phyloP scores from a whole-genome alignment of 768 basidiomycete species.

The Mycena crocata region DNA sequence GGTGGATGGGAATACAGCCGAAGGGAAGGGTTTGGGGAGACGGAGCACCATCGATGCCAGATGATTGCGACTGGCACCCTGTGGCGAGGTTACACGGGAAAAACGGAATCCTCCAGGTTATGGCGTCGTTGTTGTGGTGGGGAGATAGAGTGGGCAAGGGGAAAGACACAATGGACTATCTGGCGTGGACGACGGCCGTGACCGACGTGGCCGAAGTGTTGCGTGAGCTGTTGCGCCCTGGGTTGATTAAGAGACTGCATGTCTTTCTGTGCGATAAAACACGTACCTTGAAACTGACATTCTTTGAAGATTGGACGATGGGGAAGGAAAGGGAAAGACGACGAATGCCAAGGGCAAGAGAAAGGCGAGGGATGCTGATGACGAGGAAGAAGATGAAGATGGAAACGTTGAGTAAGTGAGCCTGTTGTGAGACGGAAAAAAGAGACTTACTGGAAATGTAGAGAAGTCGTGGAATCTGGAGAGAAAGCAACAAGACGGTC shows the following conservation, averaged over 20 bases:
- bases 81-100: background rate
- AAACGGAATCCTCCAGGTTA: constrained; percentile 6
- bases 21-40: background rate
- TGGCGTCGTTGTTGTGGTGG: constrained; percentile 9
- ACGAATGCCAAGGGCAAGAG: too few relatives aligned
- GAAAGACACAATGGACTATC: background rate
- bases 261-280: too few relatives aligned
- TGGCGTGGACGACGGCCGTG: background rate
- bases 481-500: too few relatives aligned
- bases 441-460: too few relatives aligned
- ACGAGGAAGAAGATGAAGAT: too few relatives aligned
- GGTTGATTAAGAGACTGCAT: background rate
- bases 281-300: too few relatives aligned
- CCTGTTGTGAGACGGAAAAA: too few relatives aligned
- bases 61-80: background rate
- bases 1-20: background rate
- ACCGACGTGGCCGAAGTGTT: background rate
- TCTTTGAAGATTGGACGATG: too few relatives aligned
- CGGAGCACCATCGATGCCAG: background rate
- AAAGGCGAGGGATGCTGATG: too few relatives aligned
- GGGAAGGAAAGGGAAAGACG: too few relatives aligned
- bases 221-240: background rate
- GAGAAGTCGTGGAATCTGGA: too few relatives aligned
- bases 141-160: background rate
- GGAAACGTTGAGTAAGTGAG: too few relatives aligned